phyloP scores from a whole-genome alignment of 1,139 yeast species.

The Pichia inconspicua region DNA sequence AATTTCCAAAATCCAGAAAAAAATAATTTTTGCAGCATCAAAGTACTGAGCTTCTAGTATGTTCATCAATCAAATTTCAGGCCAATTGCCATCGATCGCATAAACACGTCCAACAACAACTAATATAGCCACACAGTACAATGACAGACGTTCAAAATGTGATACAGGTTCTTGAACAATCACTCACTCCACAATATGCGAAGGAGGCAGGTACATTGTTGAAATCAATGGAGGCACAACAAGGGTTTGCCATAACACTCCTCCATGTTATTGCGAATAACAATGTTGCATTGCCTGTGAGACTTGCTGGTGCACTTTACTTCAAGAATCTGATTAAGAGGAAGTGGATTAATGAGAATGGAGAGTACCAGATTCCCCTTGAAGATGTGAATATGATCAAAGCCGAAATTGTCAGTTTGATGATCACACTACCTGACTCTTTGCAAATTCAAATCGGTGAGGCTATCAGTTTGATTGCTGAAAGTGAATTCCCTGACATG shows the following conservation, averaged over 20 bases:
- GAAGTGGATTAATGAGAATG: slow-evolving; percentile 87
- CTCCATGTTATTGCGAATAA: slow-evolving; percentile 70
- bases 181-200: slow-evolving; percentile 45
- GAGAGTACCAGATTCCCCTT: slow-evolving; percentile 56
- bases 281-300: slow-evolving; percentile 45
- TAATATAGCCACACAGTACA: not conserved
- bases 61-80: not conserved
- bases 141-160: slow-evolving; percentile 31
- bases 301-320: slow-evolving; percentile 85
- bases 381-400: slow-evolving; percentile 66
- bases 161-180: slow-evolving; percentile 40
- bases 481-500: slow-evolving; percentile 85
- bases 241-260: slow-evolving; percentile 69
- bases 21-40: too few species aligned
- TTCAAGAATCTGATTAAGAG: slow-evolving; percentile 82
- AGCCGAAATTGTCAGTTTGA: slow-evolving; percentile 65
- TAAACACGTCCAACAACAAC: not conserved
- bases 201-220: slow-evolving; percentile 55
- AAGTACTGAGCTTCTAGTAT: too few species aligned
- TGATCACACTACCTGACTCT: slow-evolving; percentile 69
- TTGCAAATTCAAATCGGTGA: slow-evolving; percentile 91
- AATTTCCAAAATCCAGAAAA: not conserved
- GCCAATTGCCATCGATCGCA: not conserved
- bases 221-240: slow-evolving; percentile 51
- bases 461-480: slow-evolving; percentile 86